Percentiles rank a stretch among this genome's conserved stretches.
Evolutionary conservation across 163 green algal genomes (phyloP).

Genomic region (Smithsoniella earleae): DNA sequence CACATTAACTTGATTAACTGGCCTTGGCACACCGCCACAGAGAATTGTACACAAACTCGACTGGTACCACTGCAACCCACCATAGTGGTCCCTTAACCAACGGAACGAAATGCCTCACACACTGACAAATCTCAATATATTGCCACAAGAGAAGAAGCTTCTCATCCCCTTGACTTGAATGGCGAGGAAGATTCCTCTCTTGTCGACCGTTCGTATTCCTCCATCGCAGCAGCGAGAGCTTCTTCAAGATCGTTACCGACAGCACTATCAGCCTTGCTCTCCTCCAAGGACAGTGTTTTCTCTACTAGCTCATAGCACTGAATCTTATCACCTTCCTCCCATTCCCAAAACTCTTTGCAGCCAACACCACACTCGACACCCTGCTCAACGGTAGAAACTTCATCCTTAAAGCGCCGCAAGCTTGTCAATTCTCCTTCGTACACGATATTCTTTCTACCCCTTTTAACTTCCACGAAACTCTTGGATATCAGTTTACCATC

Average conservation of each 20-base stretch:
- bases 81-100: too few relatives aligned
- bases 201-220: conserved; percentile 12
- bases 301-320: conserved; percentile 57
- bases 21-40: too few relatives aligned
- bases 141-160: too few relatives aligned
- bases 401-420: conserved; percentile 86
- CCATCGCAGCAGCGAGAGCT: background rate
- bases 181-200: too few relatives aligned
- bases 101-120: too few relatives aligned
- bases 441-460: conserved; percentile 62
- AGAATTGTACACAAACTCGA: too few relatives aligned
- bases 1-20: too few relatives aligned
- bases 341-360: conserved; percentile 70
- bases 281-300: conserved; percentile 61
- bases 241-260: conserved; percentile 21
- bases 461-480: conserved; percentile 49
- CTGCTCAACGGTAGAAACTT: conserved; percentile 60
- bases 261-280: conserved; percentile 36
- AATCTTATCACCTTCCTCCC: conserved; percentile 79
- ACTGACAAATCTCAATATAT: too few relatives aligned
- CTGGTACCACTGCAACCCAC: too few relatives aligned
- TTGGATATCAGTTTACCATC: conserved; percentile 28
- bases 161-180: too few relatives aligned
- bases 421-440: conserved; percentile 67
- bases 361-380: conserved; percentile 87